These are phyloP conservation scores for Diplosphaera chodatii DNA, from an alignment of 139 green algal species.

Conservation along the genomic window DNA sequence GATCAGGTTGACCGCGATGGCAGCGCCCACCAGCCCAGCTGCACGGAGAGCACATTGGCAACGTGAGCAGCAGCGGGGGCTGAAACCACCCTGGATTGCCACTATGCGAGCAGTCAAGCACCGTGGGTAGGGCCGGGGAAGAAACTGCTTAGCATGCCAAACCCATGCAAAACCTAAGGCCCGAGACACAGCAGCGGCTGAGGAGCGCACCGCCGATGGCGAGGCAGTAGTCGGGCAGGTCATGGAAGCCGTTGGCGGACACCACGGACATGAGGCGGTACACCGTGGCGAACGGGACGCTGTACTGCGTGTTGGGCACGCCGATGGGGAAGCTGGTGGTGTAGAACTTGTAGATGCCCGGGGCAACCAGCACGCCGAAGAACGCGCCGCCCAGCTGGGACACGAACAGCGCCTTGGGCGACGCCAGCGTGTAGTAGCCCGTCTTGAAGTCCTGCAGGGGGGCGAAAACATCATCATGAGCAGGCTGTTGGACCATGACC, in stretches of 20 bases:
- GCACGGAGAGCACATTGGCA: constrained; percentile 25
- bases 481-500: no score
- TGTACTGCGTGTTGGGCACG: constrained; percentile 26
- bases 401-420: constrained; percentile 34
- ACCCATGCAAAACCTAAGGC: no score
- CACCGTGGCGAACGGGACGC: constrained; percentile 37
- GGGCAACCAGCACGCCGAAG: constrained; percentile 22
- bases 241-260: constrained; percentile 23
- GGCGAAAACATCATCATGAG: no score
- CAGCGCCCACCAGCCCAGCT: constrained; percentile 4
- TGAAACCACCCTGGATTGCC: no score
- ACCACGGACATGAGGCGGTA: constrained; percentile 45
- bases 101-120: no score
- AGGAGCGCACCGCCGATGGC: constrained; percentile 8
- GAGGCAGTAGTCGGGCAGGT: constrained; percentile 42
- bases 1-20: constrained; percentile 23
- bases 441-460: constrained; percentile 41
- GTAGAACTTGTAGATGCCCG: constrained; percentile 36
- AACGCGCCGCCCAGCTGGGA: constrained; percentile 26
- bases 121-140: no score
- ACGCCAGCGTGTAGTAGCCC: constrained; percentile 32
- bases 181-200: no score
- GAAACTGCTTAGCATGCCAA: no score
- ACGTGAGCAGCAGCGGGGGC: no score
- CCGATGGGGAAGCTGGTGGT: constrained; percentile 22